Conservation (phyloP, 345 rosid genomes). For the Capsella bursapastoris region DNA sequence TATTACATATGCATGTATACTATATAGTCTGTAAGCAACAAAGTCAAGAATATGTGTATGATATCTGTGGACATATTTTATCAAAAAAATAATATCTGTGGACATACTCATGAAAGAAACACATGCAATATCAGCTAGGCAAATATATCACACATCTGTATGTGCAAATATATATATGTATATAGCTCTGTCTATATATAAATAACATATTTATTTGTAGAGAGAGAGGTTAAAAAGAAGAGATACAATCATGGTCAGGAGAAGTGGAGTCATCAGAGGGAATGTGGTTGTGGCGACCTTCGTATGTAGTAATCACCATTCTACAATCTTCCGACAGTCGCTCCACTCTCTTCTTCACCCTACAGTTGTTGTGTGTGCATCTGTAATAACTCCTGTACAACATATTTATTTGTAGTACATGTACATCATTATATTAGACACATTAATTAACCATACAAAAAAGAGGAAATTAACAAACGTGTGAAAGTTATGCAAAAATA, state of each 20-base stretch:
- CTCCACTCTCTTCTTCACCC: slow-evolving; percentile 98
- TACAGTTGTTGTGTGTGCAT: slow-evolving; percentile 83
- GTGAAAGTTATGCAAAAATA: slow-evolving; percentile 2
- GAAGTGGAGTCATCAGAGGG: slow-evolving; percentile 85
- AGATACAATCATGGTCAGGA: slow-evolving; percentile 73
- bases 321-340: slow-evolving; percentile 90
- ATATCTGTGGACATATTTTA: neutral
- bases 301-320: slow-evolving; percentile 98
- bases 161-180: neutral
- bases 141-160: neutral
- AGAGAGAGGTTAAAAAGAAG: slow-evolving; percentile 55
- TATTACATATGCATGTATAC: neutral
- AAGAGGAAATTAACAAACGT: neutral
- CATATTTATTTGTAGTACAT: neutral
- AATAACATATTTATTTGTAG: no score
- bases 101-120: slow-evolving; percentile 13
- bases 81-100: neutral
- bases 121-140: slow-evolving; percentile 32
- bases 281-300: slow-evolving; percentile 95
- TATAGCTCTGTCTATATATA: slow-evolving; percentile 1
- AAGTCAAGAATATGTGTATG: slow-evolving; percentile 17
- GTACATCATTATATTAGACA: neutral
- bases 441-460: neutral
- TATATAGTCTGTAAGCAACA: slow-evolving; percentile 2
- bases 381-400: slow-evolving; percentile 82